Evolutionary conservation across 108 stramenopile species (phyloP), one percentile per base, ranked within the genome.

Genomic region (Nitzschia inconspicua): DNA sequence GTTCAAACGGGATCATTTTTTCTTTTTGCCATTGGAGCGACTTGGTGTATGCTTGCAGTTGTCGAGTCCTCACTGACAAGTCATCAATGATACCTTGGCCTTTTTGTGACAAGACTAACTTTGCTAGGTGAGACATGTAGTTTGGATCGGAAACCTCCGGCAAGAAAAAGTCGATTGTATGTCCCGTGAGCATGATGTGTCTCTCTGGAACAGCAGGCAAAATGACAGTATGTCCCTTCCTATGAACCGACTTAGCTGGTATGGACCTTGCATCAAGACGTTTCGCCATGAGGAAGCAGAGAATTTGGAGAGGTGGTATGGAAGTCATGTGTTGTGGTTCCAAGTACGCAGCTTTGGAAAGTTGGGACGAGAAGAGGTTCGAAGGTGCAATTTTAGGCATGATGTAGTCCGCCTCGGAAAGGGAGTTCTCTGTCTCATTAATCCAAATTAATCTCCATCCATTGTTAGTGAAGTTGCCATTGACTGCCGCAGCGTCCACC

Each of bases 331-430:
- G 61, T 41, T 54, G 41, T 49, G 52, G 76, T 31, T 82, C 76
- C 5, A 78, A 30, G 47, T 80, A 85, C 60, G 86, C 68, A 4
- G 77, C 78, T 54, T 73, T 70, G 8, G 60, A 55, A 26, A 89
- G 78, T 26, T 53, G 57, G 11, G 60, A 55, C 41, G 70, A 19
- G 37, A 89, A 82, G 23, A 89, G 56, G 4, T 23, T 43, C 20
- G 57, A 70, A 25, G 88, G 88, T 10, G 75, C 40, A 13, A 89
- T 57, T 65, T 81, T 82, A 14, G 78, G 78, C 31, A 89, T 47
- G 11, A 78, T 54, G 41, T 66, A 61, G 46, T 82, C 88, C n/a
- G 70, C 69, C 50, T 83, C 80, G 24, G 68, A 47, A 55, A 85
- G 51, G 22, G 65, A 53, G 14, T 57, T 25, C 4, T 47, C 59